Conservation (phyloP, 208 protist genomes). For the Tritrichomonas foetus region DNA sequence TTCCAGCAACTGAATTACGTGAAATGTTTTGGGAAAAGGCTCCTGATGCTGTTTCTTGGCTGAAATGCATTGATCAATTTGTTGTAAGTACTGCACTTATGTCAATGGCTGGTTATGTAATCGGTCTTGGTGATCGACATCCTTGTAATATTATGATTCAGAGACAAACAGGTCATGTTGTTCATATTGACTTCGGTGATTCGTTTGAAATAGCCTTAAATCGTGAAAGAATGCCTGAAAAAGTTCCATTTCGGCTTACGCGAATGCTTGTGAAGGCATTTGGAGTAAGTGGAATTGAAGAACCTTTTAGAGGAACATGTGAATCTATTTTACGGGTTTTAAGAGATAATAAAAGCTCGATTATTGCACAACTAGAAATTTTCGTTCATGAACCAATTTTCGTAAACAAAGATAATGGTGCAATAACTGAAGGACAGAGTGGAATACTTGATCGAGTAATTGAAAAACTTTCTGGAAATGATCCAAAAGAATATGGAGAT, state of each 20-base stretch:
- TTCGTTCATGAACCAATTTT: conserved; percentile 40
- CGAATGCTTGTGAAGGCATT: conserved; percentile 3
- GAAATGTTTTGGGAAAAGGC: background rate
- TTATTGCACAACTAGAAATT: conserved; percentile 18
- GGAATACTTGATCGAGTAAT: background rate
- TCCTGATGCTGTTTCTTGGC: background rate
- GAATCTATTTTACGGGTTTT: background rate
- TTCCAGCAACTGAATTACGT: background rate
- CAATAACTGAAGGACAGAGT: background rate
- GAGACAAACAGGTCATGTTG: conserved; percentile 52
- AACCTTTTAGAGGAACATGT: conserved; percentile 13
- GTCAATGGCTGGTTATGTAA: conserved; percentile 41
- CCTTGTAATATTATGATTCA: conserved; percentile 50
- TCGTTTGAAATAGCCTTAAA: conserved; percentile 52
- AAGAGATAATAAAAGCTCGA: conserved; percentile 27
- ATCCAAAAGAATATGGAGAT: background rate
- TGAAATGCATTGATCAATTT: background rate
- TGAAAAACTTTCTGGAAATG: background rate
- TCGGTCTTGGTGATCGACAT: conserved; percentile 43
- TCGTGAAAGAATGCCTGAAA: conserved; percentile 51
- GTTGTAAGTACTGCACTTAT: background rate
- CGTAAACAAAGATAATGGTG: background rate
- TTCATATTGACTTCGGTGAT: conserved; percentile 55
- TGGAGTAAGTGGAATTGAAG: conserved; percentile 18
- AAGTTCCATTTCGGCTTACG: conserved; percentile 59